A percentile compares a stretch with the other conserved stretches of the same genome.
These are phyloP conservation scores for Pyrenopolyporus hunteri DNA, from an alignment of 495 filamentous ascomycete genomes.

Conservation along the genomic window DNA sequence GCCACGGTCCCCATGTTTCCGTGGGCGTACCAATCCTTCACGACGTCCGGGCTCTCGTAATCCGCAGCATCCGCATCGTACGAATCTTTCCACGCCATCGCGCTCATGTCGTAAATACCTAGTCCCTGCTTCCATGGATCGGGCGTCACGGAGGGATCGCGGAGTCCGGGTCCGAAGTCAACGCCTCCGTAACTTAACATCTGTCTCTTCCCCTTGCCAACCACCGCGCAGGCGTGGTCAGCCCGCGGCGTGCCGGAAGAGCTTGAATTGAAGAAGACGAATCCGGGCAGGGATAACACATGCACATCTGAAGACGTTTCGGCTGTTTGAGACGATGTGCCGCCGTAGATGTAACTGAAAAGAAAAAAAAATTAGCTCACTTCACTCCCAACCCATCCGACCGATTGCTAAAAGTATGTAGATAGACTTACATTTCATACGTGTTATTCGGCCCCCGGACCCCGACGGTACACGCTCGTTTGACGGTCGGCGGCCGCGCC, in stretches of 20 bases:
- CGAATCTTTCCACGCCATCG: conserved; percentile 45
- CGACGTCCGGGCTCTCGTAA: conserved; percentile 42
- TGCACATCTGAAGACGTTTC: conserved; percentile 41
- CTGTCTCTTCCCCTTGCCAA: conserved; percentile 49
- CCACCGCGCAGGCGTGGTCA: conserved; percentile 41
- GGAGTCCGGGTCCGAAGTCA: conserved; percentile 32
- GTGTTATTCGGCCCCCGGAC: conserved; percentile 43
- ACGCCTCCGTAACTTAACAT: conserved; percentile 48
- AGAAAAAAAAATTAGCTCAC: conserved; percentile 5
- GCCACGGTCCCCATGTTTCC: conserved; percentile 37
- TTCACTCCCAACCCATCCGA: background rate
- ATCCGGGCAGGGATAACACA: conserved; percentile 55
- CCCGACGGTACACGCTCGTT: conserved; percentile 40
- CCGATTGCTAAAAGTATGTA: background rate
- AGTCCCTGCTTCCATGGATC: conserved; percentile 52
- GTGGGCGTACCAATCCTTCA: conserved; percentile 43
- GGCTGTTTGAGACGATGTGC: conserved; percentile 22
- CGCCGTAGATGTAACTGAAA: conserved; percentile 47
- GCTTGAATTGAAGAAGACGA: conserved; percentile 48
- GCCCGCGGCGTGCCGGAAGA: conserved; percentile 33
- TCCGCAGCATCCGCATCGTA: conserved; percentile 46
- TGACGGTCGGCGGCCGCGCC: conserved; percentile 21
- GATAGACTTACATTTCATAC: conserved; percentile 41
- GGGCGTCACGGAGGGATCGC: conserved; percentile 26
- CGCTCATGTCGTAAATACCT: conserved; percentile 50